Evolutionary conservation across 495 filamentous ascomycete species (phyloP), one percentile per base, ranked within the genome.

Genomic region (Astrocystis sublimbata): DNA sequence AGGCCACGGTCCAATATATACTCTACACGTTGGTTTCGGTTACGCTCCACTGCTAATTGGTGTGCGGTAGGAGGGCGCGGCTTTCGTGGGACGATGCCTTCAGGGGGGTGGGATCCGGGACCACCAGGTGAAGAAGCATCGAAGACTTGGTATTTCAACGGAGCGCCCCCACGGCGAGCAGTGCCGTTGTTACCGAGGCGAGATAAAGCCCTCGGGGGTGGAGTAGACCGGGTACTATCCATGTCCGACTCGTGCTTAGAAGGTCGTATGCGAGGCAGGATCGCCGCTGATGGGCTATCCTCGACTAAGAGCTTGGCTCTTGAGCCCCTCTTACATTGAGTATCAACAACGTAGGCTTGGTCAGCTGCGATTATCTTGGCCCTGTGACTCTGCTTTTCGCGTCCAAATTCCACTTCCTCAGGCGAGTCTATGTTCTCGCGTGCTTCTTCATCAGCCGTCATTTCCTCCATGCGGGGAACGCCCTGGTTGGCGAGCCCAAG

Each of bases 361-460:
- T 82, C 81, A 17, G 78, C 77, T 65, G 81, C 80, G 63, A 83
- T 85, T 60, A 84, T 86, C 71, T 91, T 88, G 67, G 92, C 91
- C 50, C 94, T 83, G 72, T 96, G 92, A 46, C 86, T 81, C 71
- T 90, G 85, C 78, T 97, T 98, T 57, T 85, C 79, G 60, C 88
- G 87, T 42, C 96, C 94, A 76, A 93, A 98, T 8, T 89, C 87
- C 49, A 89, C 78, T 74, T 98, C 94, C 43, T 91, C 89, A 13
- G 83, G 80, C 0, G 93, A 88, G 71, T 98, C 94, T n/a, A 93
- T 85, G 67, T 98, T 98, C 75, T 98, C 94, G 28, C 80, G 73
- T 7, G 84, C 87, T 47, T 89, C 90, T 68, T 96, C 84, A 26
- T 91, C 90, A 40, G 87, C 77, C 0, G 86, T 90, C 76, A 98